phyloP scores from a whole-genome alignment of 768 basidiomycete genomes.

The Psilocybe subaeruginosa region DNA sequence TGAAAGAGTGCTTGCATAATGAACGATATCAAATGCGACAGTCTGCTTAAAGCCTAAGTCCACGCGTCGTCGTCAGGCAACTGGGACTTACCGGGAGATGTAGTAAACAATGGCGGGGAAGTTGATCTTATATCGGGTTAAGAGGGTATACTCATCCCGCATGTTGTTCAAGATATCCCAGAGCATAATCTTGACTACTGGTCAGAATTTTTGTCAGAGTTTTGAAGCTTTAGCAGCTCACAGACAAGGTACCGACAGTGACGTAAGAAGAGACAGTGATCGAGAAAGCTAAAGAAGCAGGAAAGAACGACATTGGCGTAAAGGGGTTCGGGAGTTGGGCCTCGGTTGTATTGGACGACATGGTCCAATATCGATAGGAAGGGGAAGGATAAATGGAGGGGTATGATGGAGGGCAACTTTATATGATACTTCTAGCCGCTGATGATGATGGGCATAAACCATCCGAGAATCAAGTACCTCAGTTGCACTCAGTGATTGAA shows the following conservation, averaged over 20 bases:
- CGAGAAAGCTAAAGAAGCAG: constrained; percentile 3
- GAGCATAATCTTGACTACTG: background rate
- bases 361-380: background rate
- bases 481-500: too few relatives aligned
- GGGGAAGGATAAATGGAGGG: background rate
- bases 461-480: too few relatives aligned
- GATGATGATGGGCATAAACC: too few relatives aligned
- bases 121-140: background rate
- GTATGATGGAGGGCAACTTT: too few relatives aligned
- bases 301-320: constrained; percentile 10
- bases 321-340: constrained; percentile 7
- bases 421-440: too few relatives aligned
- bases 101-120: constrained; percentile 1
- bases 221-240: background rate
- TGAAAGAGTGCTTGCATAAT: background rate
- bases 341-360: background rate
- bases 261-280: constrained; percentile 1
- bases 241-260: background rate
- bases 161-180: constrained; percentile 10
- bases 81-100: constrained; percentile 3
- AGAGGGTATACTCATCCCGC: background rate
- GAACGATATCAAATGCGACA: background rate
- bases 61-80: background rate
- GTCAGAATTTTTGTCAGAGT: background rate
- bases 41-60: background rate